Evolutionary conservation across 371 early-diverging fungal genomes (phyloP).

Genomic region (Mucor velutinosus): DNA sequence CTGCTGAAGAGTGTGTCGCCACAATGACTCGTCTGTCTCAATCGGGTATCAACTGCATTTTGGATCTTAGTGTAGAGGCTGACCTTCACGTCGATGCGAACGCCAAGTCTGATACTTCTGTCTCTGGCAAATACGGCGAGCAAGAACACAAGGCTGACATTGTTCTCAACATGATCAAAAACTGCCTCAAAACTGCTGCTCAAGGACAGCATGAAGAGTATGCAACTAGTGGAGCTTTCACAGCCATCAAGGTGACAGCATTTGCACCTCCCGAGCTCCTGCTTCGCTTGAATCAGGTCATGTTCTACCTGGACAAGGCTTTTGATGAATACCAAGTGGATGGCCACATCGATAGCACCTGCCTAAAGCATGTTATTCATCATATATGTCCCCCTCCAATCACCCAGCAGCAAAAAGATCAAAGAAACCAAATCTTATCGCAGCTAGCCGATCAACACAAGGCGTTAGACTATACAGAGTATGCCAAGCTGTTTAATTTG

Average conservation of each 20-base stretch:
- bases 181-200: conserved; percentile 71
- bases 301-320: conserved; percentile 37
- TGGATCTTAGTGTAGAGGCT: conserved; percentile 85
- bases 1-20: conserved; percentile 73
- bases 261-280: conserved; percentile 77
- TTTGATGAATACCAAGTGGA: conserved; percentile 37
- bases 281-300: conserved; percentile 65
- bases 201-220: conserved; percentile 43
- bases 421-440: conserved; percentile 18
- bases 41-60: conserved; percentile 78
- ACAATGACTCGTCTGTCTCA: conserved; percentile 71
- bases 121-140: conserved; percentile 16
- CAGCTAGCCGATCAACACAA: conserved; percentile 5
- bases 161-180: conserved; percentile 62
- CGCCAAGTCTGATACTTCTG: conserved; percentile 40
- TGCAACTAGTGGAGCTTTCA: conserved; percentile 58
- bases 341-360: conserved; percentile 25
- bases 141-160: conserved; percentile 61
- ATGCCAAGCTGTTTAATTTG: conserved; percentile 32
- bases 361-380: conserved; percentile 21
- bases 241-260: conserved; percentile 90
- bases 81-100: conserved; percentile 61
- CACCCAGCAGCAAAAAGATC: conserved; percentile 15
- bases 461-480: conserved; percentile 25
- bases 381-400: conserved; percentile 25